Conservation (phyloP, 208 protist genomes). For the Histomonas meleagridis region DNA sequence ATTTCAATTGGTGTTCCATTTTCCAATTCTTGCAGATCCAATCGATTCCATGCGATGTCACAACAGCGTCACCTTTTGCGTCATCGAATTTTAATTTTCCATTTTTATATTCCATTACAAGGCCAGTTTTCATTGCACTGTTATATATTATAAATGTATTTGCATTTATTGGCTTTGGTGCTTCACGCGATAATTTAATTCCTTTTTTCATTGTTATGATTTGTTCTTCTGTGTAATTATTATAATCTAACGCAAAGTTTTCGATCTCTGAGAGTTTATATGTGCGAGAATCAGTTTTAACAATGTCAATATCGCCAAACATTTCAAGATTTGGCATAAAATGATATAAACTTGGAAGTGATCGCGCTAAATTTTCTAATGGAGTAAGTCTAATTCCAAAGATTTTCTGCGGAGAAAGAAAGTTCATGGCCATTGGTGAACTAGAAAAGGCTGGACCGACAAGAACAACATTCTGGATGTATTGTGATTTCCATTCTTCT, state of each 20-base stretch:
- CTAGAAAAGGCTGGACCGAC: neutral
- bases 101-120: neutral
- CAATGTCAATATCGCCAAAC: neutral
- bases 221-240: neutral
- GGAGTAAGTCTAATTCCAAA: neutral
- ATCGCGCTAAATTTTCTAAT: neutral
- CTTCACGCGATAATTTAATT: neutral
- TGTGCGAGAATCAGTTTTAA: too few species aligned
- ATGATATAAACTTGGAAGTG: neutral
- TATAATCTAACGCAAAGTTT: neutral
- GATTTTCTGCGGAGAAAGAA: too few species aligned
- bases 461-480: neutral
- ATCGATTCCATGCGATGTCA: neutral
- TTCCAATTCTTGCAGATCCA: constrained; percentile 7
- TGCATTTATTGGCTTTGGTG: neutral
- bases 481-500: neutral
- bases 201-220: neutral
- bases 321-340: neutral
- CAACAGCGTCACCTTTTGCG: neutral
- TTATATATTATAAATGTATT: neutral
- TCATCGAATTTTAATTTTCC: neutral
- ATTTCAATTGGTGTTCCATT: neutral
- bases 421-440: neutral
- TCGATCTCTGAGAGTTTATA: too few species aligned
- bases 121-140: neutral